Conservation (phyloP, 345 rosid genomes). For the Lepidium sativum region DNA sequence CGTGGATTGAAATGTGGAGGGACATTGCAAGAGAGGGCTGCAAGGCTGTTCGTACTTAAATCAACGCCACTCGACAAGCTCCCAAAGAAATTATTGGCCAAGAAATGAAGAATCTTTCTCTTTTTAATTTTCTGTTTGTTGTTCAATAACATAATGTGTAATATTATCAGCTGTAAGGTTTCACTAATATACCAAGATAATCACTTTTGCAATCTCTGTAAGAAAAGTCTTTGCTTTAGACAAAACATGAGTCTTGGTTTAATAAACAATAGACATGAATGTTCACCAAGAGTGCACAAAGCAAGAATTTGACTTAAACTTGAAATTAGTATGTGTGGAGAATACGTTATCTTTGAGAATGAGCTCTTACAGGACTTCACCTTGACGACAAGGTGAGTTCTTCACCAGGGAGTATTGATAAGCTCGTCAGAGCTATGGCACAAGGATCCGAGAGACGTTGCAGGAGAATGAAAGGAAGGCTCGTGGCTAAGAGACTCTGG, state of each 20-base stretch:
- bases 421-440: too few relatives aligned
- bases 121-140: not conserved
- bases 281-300: not conserved
- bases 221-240: not conserved
- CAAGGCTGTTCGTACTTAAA: slow-evolving; percentile 74
- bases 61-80: slow-evolving; percentile 64
- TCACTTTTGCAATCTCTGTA: not conserved
- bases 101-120: slow-evolving; percentile 39
- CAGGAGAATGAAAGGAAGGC: too few relatives aligned
- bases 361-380: too few relatives aligned
- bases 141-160: not conserved
- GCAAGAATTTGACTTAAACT: not conserved
- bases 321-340: not conserved
- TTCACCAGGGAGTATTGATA: too few relatives aligned
- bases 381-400: too few relatives aligned
- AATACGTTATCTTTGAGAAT: too few relatives aligned
- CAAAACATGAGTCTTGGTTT: not conserved
- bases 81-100: slow-evolving; percentile 82
- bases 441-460: too few relatives aligned
- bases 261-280: not conserved
- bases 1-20: slow-evolving; percentile 87
- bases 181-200: not conserved
- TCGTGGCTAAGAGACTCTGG: too few relatives aligned
- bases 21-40: slow-evolving; percentile 79
- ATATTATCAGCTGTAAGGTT: slow-evolving; percentile 5